A percentile compares a stretch with the other conserved stretches of the same genome.
These are phyloP conservation scores for Saccharomyces hybrid DNA, from an alignment of 1,139 yeast genomes.

Conservation along the genomic window DNA sequence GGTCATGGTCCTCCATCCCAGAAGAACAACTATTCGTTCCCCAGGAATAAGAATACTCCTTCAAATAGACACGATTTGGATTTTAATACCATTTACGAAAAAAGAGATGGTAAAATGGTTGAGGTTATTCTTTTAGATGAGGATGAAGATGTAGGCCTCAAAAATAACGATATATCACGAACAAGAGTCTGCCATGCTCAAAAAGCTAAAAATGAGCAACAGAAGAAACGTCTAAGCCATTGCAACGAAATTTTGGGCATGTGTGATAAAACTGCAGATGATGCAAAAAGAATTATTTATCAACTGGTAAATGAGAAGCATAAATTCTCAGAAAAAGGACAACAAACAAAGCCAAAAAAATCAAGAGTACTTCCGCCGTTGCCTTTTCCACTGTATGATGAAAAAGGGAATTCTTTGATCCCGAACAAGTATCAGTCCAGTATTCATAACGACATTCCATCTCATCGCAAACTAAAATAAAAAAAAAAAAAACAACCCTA, in stretches of 20 bases:
- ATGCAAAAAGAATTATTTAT: constrained; percentile 23
- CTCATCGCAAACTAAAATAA: background rate
- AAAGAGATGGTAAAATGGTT: constrained; percentile 18
- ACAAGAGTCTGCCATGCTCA: constrained; percentile 2
- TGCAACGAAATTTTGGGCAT: constrained; percentile 18
- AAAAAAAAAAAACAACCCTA: background rate
- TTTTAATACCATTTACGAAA: constrained; percentile 11
- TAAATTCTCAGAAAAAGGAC: background rate
- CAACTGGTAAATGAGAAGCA: constrained; percentile 8
- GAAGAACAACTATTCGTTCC: background rate
- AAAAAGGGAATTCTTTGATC: background rate
- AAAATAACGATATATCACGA: background rate
- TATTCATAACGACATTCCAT: background rate
- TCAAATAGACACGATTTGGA: background rate
- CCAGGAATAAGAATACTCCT: background rate
- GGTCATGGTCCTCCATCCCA: background rate
- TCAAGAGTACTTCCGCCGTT: constrained; percentile 5
- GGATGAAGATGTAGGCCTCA: constrained; percentile 6
- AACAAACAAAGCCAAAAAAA: background rate
- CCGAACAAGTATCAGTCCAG: background rate
- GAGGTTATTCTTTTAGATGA: constrained; percentile 26
- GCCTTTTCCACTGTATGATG: constrained; percentile 4
- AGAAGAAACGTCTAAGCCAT: constrained; percentile 7
- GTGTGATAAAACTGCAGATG: constrained; percentile 28
- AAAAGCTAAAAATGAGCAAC: background rate